These are phyloP conservation scores for Acrodontium crateriforme DNA, from an alignment of 2,329 filamentous ascomycete species.

Conservation along the genomic window DNA sequence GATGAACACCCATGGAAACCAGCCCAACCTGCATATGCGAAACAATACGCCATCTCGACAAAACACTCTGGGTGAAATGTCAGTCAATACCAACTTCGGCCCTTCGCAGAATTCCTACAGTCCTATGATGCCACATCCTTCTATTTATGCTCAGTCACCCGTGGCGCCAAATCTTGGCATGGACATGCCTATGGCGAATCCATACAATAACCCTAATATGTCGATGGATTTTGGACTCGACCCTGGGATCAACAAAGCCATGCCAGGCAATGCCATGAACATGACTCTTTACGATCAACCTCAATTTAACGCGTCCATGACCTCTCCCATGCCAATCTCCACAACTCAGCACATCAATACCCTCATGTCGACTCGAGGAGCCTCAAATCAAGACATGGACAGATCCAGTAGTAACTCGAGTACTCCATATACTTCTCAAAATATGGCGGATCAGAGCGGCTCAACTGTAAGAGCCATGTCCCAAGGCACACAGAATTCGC, in stretches of 20 bases:
- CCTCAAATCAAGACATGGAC: no score
- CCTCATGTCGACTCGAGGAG: no score
- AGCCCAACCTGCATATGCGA: no score
- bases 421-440: no score
- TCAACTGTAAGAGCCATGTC: no score
- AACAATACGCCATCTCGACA: no score
- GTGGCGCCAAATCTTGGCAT: slow-evolving; percentile 24
- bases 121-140: slow-evolving; percentile 24
- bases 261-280: slow-evolving; percentile 12
- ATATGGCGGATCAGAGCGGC: no score
- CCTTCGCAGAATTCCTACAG: slow-evolving; percentile 21
- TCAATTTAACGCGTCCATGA: slow-evolving; percentile 27
- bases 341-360: no score
- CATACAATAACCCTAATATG: slow-evolving; percentile 27
- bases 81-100: slow-evolving; percentile 29
- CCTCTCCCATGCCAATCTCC: slow-evolving; percentile 24
- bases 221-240: slow-evolving; percentile 27
- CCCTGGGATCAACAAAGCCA: slow-evolving; percentile 11
- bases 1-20: no score
- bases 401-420: no score
- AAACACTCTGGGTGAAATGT: no score
- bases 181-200: slow-evolving; percentile 30
- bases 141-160: slow-evolving; percentile 30
- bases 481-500: no score
- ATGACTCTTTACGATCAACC: slow-evolving; percentile 26